Conservation (phyloP, 129 eudicot species). For the Flaveria sonorensis region DNA sequence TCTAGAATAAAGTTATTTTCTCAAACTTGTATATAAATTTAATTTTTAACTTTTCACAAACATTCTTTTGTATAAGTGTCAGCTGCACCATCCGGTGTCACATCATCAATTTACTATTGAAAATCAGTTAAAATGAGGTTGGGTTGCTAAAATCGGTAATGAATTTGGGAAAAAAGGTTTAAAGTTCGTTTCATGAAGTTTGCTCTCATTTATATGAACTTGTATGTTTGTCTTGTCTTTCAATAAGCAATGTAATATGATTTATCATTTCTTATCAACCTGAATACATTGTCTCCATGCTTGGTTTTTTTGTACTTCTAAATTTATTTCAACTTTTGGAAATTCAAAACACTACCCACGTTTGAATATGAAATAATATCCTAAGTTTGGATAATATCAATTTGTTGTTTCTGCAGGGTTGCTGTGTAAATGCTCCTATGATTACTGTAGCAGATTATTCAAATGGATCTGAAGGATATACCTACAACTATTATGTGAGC, state of each 20-base stretch:
- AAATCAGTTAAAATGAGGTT: too few species aligned
- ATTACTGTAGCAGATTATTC: slow-evolving; percentile 98
- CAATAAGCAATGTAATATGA: not conserved
- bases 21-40: not conserved
- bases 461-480: slow-evolving; percentile 94
- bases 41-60: not conserved
- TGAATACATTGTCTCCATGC: not conserved
- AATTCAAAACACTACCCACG: not conserved
- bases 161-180: not conserved
- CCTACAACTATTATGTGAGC: slow-evolving; percentile 83
- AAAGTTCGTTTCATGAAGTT: not conserved
- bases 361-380: not conserved
- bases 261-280: not conserved
- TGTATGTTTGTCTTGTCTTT: slow-evolving; percentile 1
- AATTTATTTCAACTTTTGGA: not conserved
- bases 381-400: not conserved
- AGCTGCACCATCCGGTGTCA: not conserved
- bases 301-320: not conserved
- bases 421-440: slow-evolving; percentile 99
- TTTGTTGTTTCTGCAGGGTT: slow-evolving; percentile 57
- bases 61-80: not conserved
- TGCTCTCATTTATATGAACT: slow-evolving; percentile 1
- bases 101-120: not conserved
- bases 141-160: not conserved
- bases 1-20: not conserved